Conservation (phyloP, 495 filamentous ascomycete genomes). For the Hypoxylon subgilvum region DNA sequence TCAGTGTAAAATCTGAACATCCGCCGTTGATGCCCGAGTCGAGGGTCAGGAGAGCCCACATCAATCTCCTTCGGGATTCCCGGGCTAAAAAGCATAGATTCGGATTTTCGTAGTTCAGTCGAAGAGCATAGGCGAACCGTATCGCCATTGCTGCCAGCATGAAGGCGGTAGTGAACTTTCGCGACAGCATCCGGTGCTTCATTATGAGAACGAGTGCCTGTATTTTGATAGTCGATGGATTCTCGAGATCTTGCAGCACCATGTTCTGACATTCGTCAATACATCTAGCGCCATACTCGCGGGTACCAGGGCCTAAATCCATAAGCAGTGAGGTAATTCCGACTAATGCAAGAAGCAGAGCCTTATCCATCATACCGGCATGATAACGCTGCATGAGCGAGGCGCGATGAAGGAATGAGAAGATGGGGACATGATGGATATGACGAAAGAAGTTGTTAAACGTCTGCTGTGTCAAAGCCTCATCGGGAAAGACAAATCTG, state of each 20-base stretch:
- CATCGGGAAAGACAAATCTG: constrained; percentile 45
- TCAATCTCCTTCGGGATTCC: constrained; percentile 56
- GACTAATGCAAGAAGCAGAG: constrained; percentile 54
- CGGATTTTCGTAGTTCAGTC: constrained; percentile 56
- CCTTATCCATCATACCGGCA: constrained; percentile 54
- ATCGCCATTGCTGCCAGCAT: constrained; percentile 55
- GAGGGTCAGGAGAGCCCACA: constrained; percentile 60
- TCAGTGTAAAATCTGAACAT: constrained; percentile 54
- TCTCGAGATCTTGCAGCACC: constrained; percentile 52
- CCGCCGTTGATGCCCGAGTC: constrained; percentile 54
- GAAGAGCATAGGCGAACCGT: constrained; percentile 55
- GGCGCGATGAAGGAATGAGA: constrained; percentile 57
- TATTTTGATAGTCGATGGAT: constrained; percentile 53
- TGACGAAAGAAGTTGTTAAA: constrained; percentile 58
- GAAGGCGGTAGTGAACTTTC: constrained; percentile 54
- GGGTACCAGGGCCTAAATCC: constrained; percentile 50
- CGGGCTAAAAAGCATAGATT: constrained; percentile 56
- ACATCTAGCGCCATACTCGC: constrained; percentile 52
- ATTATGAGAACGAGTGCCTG: constrained; percentile 57
- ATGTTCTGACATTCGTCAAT: constrained; percentile 53
- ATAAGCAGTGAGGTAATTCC: constrained; percentile 55
- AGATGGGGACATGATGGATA: constrained; percentile 58
- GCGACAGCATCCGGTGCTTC: constrained; percentile 56
- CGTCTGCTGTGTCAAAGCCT: constrained; percentile 48
- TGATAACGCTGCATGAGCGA: constrained; percentile 60